Conservation (phyloP, 2,329 filamentous ascomycete species). For the Cladosporium sp. region DNA sequence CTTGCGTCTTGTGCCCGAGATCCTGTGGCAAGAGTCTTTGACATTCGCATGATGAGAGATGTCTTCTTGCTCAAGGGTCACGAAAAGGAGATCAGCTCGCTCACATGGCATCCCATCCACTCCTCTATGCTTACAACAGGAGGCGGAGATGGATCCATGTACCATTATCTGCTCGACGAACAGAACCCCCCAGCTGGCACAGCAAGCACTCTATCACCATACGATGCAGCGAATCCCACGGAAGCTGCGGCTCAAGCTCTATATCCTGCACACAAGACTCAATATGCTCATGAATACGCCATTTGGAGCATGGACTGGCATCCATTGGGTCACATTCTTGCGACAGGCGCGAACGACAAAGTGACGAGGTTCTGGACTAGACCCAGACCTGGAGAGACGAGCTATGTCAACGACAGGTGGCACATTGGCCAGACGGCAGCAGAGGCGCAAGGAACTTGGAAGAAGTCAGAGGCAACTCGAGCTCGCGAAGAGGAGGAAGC, state of each 20-base stretch:
- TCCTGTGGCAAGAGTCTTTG: constrained; percentile 87
- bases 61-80: constrained; percentile 90
- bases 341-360: constrained; percentile 92
- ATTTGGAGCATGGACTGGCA: constrained; percentile 99
- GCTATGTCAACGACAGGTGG: constrained; percentile 82
- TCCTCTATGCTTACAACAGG: constrained; percentile 84
- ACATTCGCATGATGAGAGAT: constrained; percentile 97
- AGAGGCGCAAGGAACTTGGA: constrained; percentile 92
- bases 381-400: constrained; percentile 79
- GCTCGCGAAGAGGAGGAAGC: constrained; percentile 90
- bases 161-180: constrained; percentile 94
- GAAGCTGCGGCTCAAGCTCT: constrained; percentile 85
- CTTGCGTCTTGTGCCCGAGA: constrained; percentile 91
- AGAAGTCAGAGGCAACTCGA: constrained; percentile 71
- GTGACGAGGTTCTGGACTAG: constrained; percentile 97
- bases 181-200: constrained; percentile 77
- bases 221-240: constrained; percentile 74
- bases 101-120: constrained; percentile 92
- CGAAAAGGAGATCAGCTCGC: constrained; percentile 89
- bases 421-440: constrained; percentile 93
- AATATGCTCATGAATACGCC: constrained; percentile 86
- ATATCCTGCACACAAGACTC: constrained; percentile 80
- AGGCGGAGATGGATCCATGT: constrained; percentile 81
- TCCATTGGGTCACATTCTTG: constrained; percentile 88
- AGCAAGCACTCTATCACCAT: constrained; percentile 69